Evolutionary conservation across 139 green algal species (phyloP).

Genomic region (Closterium sp.): DNA sequence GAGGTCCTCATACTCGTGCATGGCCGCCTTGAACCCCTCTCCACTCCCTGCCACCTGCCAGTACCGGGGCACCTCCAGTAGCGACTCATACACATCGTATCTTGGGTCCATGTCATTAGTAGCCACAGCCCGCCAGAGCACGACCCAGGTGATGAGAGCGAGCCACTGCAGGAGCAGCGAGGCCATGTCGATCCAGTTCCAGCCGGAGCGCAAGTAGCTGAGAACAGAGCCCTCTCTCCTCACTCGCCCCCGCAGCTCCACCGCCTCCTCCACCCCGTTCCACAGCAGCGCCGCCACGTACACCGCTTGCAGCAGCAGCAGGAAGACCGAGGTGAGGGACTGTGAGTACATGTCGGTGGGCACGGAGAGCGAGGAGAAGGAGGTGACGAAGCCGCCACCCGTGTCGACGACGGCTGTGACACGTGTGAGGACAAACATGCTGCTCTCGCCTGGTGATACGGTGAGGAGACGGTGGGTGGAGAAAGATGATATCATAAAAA

Average conservation of each 20-base stretch:
- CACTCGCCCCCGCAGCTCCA: not conserved
- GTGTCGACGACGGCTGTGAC: not conserved
- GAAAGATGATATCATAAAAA: not conserved
- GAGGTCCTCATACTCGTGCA: not conserved
- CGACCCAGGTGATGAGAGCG: conserved; percentile 56
- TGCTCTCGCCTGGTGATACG: not conserved
- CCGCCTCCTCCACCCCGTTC: conserved; percentile 31
- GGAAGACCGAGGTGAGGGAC: conserved; percentile 28
- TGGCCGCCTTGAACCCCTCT: not conserved
- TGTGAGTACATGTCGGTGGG: not conserved
- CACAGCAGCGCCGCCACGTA: conserved; percentile 61
- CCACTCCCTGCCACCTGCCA: not conserved
- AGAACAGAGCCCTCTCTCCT: conserved; percentile 21
- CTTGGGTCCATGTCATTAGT: conserved; percentile 1
- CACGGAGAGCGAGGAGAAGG: not conserved
- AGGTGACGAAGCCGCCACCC: not conserved
- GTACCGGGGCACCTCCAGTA: not conserved
- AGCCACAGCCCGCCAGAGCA: not conserved
- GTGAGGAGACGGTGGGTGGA: too few species aligned
- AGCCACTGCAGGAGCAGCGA: conserved; percentile 69
- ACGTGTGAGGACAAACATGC: not conserved
- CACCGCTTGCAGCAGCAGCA: conserved; percentile 67
- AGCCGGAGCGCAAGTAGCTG: conserved; percentile 61
- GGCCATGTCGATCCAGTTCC: conserved; percentile 72
- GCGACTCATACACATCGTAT: conserved; percentile 22